Evolutionary conservation across 2,329 filamentous ascomycete species (phyloP), one percentile per base, ranked within the genome.

Genomic region (Cladosporium velox): DNA sequence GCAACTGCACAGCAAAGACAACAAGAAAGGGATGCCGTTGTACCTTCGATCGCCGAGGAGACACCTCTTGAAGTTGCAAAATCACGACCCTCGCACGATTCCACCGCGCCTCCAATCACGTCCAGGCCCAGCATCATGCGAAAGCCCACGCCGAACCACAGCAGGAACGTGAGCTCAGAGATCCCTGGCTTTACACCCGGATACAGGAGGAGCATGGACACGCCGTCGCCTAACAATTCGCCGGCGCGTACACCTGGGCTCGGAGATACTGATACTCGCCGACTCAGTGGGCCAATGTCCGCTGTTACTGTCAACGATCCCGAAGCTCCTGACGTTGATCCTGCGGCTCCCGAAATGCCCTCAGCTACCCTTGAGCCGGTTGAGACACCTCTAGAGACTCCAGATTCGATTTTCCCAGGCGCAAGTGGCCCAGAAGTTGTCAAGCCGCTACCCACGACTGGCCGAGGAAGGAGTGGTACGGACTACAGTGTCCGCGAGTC

Each of bases 181-280:
- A 77, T 79, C 47, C 58, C 67, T 18, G 66, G 64, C 38, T 83
- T 87, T 67, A 82, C 82, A 35, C 79, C 82, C 35, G 85, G 85
- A 12, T 85, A 86, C 74, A 82, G 85, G 62, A 83, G 85, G 55
- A 85, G 86, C 71, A 73, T 89, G 62, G 85, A 85, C 65, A 83
- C 86, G 41, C 87, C 88, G 4, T 86, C 82, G 67, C 81, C 82
- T 21, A 83, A 82, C 52, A 87, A 87, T 66, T 89, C 86, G 66
- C 87, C 87, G 35, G 87, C 86, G n/a, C 84, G 84, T 58, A 85
- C 82, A 35, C 86, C 87, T 4, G 79, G 81, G 26, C 72, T 89
- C 38, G 82, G 82, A 54, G 77, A 81, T n/a, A 66, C 66, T 5
- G 68, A 67, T n/a, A 63, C 67, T 49, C 67, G 66, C 30, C 65